These are phyloP conservation scores for Pichia sp. DNA, from an alignment of 1,139 yeast species.

Conservation along the genomic window DNA sequence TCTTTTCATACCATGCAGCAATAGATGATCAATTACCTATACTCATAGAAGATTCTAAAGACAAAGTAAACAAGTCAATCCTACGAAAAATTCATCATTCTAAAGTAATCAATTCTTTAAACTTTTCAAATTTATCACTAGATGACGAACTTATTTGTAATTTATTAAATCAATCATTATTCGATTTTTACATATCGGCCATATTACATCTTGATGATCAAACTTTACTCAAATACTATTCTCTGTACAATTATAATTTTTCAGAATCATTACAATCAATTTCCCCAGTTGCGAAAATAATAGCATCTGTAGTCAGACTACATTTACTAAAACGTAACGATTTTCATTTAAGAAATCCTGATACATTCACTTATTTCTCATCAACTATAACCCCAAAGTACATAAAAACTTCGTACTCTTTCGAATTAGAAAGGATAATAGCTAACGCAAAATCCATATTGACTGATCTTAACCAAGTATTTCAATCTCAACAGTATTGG, in stretches of 20 bases:
- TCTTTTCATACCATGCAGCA: conserved; percentile 37
- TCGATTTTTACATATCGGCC: conserved; percentile 37
- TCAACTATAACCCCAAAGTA: conserved; percentile 7
- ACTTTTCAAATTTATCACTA: conserved; percentile 21
- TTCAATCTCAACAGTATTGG: conserved; percentile 7
- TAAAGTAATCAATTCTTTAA: conserved; percentile 25
- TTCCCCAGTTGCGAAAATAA: neutral
- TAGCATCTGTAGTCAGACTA: conserved; percentile 10
- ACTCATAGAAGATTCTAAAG: conserved; percentile 36
- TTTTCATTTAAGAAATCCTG: conserved; percentile 22
- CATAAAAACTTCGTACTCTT: neutral
- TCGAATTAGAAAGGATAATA: conserved; percentile 16
- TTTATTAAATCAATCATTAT: conserved; percentile 35
- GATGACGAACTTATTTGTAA: conserved; percentile 30
- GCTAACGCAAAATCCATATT: conserved; percentile 20
- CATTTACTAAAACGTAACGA: conserved; percentile 25
- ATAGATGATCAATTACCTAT: conserved; percentile 41
- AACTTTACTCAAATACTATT: conserved; percentile 8
- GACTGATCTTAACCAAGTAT: conserved; percentile 13
- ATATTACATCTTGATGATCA: conserved; percentile 16
- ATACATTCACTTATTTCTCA: conserved; percentile 13
- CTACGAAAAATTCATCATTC: conserved; percentile 26
- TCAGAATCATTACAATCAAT: neutral
- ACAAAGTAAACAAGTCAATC: conserved; percentile 27
- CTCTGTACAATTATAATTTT: conserved; percentile 5